Conservation (phyloP, 1,139 yeast species). For the Wickerhamomyces sp. region DNA sequence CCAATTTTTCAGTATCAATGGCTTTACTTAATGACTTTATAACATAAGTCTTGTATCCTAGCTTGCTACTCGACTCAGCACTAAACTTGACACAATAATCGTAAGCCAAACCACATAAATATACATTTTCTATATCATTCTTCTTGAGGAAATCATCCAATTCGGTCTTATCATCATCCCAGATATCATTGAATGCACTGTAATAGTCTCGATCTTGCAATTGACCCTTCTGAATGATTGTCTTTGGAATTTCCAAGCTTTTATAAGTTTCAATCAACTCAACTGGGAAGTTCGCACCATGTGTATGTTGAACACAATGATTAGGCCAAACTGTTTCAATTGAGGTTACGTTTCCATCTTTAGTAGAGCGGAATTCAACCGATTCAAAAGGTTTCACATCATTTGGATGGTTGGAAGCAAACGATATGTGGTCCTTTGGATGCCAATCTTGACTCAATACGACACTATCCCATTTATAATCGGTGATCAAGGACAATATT, state of each 20-base stretch:
- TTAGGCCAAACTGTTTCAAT: constrained; percentile 78
- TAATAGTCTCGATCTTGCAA: constrained; percentile 74
- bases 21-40: constrained; percentile 48
- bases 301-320: constrained; percentile 72
- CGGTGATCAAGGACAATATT: constrained; percentile 5
- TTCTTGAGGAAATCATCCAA: constrained; percentile 43
- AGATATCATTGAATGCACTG: constrained; percentile 81
- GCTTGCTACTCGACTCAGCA: constrained; percentile 57
- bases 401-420: constrained; percentile 60
- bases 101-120: constrained; percentile 76
- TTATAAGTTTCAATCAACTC: constrained; percentile 32
- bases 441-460: constrained; percentile 90
- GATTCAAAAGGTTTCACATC: constrained; percentile 48
- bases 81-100: constrained; percentile 82
- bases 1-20: constrained; percentile 34
- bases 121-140: constrained; percentile 52
- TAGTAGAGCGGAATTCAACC: constrained; percentile 49
- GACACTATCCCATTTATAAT: constrained; percentile 53
- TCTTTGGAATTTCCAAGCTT: constrained; percentile 23
- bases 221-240: constrained; percentile 64
- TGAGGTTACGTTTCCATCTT: constrained; percentile 28
- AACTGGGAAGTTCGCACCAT: constrained; percentile 61
- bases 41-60: constrained; percentile 63
- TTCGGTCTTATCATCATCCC: constrained; percentile 71
- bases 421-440: constrained; percentile 70